These are phyloP conservation scores for Cornus florida DNA, from an alignment of 148 eudicot genomes.

Conservation along the genomic window DNA sequence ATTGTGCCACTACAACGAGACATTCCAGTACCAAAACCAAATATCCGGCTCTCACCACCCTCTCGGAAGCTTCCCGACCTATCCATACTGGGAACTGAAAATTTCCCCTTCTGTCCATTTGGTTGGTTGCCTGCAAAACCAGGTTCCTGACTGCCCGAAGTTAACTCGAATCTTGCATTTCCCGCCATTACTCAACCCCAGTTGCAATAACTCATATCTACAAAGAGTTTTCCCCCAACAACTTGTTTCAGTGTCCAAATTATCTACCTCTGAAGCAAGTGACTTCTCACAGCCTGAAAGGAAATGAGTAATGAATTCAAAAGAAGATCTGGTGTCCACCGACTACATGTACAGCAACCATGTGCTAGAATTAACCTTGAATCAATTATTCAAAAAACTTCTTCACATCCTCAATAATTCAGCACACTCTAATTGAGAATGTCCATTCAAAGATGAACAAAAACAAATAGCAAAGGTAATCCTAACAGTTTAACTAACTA, in stretches of 20 bases:
- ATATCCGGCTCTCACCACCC: constrained; percentile 53
- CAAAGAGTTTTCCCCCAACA: constrained; percentile 12
- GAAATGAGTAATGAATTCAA: not conserved
- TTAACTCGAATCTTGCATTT: constrained; percentile 54
- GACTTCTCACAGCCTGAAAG: constrained; percentile 18
- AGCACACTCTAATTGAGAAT: not conserved
- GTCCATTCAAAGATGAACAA: not conserved
- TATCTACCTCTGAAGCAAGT: constrained; percentile 22
- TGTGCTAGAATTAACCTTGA: not conserved
- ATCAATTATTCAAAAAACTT: not conserved
- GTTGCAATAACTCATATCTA: constrained; percentile 36
- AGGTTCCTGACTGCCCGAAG: constrained; percentile 66
- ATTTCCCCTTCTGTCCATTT: constrained; percentile 56
- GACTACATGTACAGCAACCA: not conserved
- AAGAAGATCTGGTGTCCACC: not conserved
- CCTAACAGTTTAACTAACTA: not conserved
- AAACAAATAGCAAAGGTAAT: not conserved
- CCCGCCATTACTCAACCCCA: constrained; percentile 65
- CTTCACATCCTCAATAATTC: not conserved
- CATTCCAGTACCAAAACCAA: constrained; percentile 47
- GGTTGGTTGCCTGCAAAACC: constrained; percentile 50
- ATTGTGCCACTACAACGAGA: constrained; percentile 40
- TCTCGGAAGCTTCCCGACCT: constrained; percentile 87
- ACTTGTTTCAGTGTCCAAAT: constrained; percentile 15
- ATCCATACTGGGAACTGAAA: constrained; percentile 56